Evolutionary conservation across 805 yeast species (phyloP), one percentile per base, ranked within the genome.

Genomic region (Lachancea quebecensis): DNA sequence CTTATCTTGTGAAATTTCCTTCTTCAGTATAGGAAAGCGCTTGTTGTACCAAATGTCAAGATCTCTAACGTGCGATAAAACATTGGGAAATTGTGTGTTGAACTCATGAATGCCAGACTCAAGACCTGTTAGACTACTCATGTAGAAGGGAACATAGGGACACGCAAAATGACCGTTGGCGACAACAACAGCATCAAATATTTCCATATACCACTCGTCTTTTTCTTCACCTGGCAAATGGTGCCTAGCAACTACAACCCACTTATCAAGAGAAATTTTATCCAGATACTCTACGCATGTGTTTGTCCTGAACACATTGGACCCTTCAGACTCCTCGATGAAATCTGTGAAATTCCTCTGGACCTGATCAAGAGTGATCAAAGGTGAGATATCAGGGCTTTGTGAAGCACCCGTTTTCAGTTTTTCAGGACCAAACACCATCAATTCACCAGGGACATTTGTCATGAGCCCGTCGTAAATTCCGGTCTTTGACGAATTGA

Each of bases 1-100:
- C 17, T 42, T 43, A 15, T 32, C 47, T 36, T 38, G 40, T 34
- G 29, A 37, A 15, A 27, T 40, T 35, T 32, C 48, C 33, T 48
- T 57, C 52, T 40, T 56, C 58, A 59, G 62, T 10, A 66, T 55
- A 31, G 53, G 53, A n/a, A 53, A 34, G 12, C 39, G 47, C 16
- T 46, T 46, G 33, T 45, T 48, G 35, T 51, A 50, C 57, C 57
- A 53, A n/a, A 38, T 14, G 32, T 53, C 57, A n/a, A 53, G 45
- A 35, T 53, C 57, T 49, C 76, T 75, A 10, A 84, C 68, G 58
- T 81, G 87, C 2, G 79, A 57, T 17, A 39, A 53, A 51, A 14
- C 57, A 57, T 15, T 74, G 69, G 58, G 65, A 48, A 41, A 51
- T 38, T 33, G 46, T 25, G 38, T 38, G 32, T 54, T 56, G 33